Base-by-base conservation (phyloP, 441 rosid species). In the Raphanus hybrid region DNA sequence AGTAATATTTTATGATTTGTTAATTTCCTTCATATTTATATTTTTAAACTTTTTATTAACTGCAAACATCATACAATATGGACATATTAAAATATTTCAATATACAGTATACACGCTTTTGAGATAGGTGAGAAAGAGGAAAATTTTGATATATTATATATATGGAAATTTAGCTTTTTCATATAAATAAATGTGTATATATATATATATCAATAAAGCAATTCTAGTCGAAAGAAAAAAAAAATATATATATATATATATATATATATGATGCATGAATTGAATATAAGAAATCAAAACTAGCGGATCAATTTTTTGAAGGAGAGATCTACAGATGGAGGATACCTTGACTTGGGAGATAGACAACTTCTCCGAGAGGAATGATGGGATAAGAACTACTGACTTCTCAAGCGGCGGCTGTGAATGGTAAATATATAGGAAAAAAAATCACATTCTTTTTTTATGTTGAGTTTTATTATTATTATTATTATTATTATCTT, bases 351-450 rank as follows among this genome's bases (percentile, higher is more conserved):
- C 27, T 50, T 50, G 60, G 71, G 27, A 18, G 62, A 64, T 73
- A 50, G 63, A 63, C n/a, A 73, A 74, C 32, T 65, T 69, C 12
- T 16, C 73, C 16, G 50, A 55, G 8, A 69, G 14, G 48, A 54
- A 16, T 8, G 50, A 3, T 34, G 11, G 0, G 61, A 9, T 69
- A 10, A 6, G 1, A 8, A 54, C 73, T 8, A 3, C 12, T 6
- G 3, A 27, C 20, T 69, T 69, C 73, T 55, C 62, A 55, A 65
- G 18, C 41, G 58, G 64, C 18, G 65, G 32, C 10, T 65, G 71
- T 35, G 64, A 66, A 41, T 74, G 71, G 77, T 74, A 74, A 29
- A 54, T 12, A 48, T 48, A 48, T n/a, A 48, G 54, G 54, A 5
- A 48, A 48, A n/a, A 48, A 48, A 48, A 9, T 48, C 54, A 54